Evolutionary conservation across 2,329 filamentous ascomycete genomes (phyloP).

Genomic region (Cordyceps pruinosa): DNA sequence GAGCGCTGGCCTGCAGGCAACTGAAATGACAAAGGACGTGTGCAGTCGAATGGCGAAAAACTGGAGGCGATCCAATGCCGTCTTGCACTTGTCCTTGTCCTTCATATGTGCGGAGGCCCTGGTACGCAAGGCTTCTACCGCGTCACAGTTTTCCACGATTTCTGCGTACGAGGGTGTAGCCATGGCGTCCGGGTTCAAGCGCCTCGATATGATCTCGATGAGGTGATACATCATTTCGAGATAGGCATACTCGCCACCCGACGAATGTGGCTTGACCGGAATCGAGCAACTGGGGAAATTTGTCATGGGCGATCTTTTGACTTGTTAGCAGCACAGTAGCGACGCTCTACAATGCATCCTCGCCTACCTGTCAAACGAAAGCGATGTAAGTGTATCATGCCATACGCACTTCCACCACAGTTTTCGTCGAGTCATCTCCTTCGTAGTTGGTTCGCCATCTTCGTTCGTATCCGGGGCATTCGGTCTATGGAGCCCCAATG

Average conservation of each 20-base stretch:
- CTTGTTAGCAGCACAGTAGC: not conserved
- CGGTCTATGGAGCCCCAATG: conserved; percentile 52
- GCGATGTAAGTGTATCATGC: conserved; percentile 59
- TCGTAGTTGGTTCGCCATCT: conserved; percentile 39
- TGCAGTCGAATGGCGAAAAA: conserved; percentile 59
- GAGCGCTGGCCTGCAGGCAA: conserved; percentile 56
- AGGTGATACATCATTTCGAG: conserved; percentile 60
- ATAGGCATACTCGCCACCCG: conserved; percentile 47
- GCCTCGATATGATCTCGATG: conserved; percentile 52
- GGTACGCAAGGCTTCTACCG: conserved; percentile 44
- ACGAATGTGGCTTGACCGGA: conserved; percentile 35
- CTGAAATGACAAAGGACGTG: conserved; percentile 58
- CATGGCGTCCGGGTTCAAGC: conserved; percentile 48
- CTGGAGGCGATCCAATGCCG: conserved; percentile 55
- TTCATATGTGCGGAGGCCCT: conserved; percentile 46
- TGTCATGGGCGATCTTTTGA: conserved; percentile 51
- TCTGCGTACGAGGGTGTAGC: conserved; percentile 43
- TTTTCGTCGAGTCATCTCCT: conserved; percentile 48
- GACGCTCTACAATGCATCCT: not conserved
- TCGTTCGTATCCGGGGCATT: conserved; percentile 39
- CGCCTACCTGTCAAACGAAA: conserved; percentile 56
- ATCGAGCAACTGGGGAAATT: conserved; percentile 51
- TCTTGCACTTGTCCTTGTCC: conserved; percentile 56
- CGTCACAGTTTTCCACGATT: conserved; percentile 52
- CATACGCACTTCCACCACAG: conserved; percentile 61